A percentile compares a stretch with the other conserved stretches of the same genome.
Evolutionary conservation across 768 basidiomycete genomes (phyloP).

Genomic region (Amanita jacksonii): DNA sequence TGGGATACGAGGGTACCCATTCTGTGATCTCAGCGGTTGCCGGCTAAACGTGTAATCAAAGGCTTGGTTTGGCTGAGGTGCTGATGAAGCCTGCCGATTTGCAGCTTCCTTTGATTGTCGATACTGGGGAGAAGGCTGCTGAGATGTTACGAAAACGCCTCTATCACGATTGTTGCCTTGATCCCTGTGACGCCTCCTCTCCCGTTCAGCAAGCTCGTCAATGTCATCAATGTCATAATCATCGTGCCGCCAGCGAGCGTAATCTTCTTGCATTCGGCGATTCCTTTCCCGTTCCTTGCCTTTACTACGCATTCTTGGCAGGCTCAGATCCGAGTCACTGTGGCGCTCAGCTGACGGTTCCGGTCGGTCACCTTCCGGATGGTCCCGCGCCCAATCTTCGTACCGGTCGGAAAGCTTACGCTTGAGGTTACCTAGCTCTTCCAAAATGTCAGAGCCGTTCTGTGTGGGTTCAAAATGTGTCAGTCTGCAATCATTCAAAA

Average conservation of each 20-base stretch:
- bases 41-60: constrained; percentile 24
- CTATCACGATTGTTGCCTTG: not conserved
- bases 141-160: constrained; percentile 6
- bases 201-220: constrained; percentile 3
- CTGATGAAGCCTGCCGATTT: constrained; percentile 13
- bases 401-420: constrained; percentile 52
- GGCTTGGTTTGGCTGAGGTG: constrained; percentile 6
- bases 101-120: constrained; percentile 6
- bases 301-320: constrained; percentile 11
- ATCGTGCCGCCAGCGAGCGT: constrained; percentile 1
- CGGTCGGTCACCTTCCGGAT: constrained; percentile 25
- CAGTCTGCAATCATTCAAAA: not conserved
- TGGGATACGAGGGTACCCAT: not conserved
- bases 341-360: constrained; percentile 13
- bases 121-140: constrained; percentile 3
- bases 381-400: constrained; percentile 44
- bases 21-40: constrained; percentile 13
- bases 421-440: constrained; percentile 56
- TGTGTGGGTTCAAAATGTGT: constrained; percentile 18
- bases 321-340: constrained; percentile 16
- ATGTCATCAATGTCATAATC: constrained; percentile 5
- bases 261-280: constrained; percentile 6
- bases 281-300: constrained; percentile 6
- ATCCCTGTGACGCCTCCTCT: constrained; percentile 2
- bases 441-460: constrained; percentile 72